These are phyloP conservation scores for Euptelea pleiosperma DNA, from an alignment of 164 flowering plant genomes.

Conservation along the genomic window DNA sequence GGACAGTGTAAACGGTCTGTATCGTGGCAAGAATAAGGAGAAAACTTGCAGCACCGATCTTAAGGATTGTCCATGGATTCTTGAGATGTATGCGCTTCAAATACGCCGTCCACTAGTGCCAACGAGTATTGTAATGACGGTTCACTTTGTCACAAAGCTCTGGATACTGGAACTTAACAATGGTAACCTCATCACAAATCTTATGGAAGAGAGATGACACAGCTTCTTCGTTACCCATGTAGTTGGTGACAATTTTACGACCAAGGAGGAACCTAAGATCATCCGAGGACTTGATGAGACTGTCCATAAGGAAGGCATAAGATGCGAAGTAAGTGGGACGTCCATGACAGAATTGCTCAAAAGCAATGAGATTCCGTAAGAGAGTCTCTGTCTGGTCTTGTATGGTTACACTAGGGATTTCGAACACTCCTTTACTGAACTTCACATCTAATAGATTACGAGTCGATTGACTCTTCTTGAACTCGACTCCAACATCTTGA, in stretches of 20 bases:
- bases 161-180: neutral
- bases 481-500: slow-evolving; percentile 3
- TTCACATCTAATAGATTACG: neutral
- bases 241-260: neutral
- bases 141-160: neutral
- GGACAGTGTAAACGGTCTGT: no score
- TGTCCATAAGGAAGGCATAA: slow-evolving; percentile 5
- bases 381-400: neutral
- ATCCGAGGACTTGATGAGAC: neutral
- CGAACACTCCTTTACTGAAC: neutral
- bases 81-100: slow-evolving; percentile 1
- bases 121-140: neutral
- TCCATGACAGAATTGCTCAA: neutral
- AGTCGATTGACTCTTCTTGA: neutral
- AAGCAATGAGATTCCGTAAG: slow-evolving; percentile 7
- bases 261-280: neutral
- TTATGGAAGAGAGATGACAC: slow-evolving; percentile 1
- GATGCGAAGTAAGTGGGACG: neutral
- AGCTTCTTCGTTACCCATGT: neutral
- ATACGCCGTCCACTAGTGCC: slow-evolving; percentile 6
- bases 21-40: no score
- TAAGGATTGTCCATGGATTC: slow-evolving; percentile 9
- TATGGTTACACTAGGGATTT: slow-evolving; percentile 2
- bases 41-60: no score
- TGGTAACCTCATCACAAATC: slow-evolving; percentile 1